Base-by-base conservation (phyloP, 768 basidiomycete genomes). In the Boletus tomentosulus region DNA sequence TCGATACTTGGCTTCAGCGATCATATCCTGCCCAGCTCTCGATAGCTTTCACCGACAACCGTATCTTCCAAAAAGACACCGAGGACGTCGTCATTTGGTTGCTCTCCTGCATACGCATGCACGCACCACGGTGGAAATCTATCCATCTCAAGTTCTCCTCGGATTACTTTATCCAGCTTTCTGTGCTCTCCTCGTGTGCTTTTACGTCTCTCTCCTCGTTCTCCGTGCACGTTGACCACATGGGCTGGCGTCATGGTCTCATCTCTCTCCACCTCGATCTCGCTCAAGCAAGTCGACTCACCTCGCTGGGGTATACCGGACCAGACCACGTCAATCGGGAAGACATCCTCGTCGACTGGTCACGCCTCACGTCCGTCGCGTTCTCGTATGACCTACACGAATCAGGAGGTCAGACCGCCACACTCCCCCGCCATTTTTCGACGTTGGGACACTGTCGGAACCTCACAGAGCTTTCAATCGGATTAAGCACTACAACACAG, bases 71-170 rank as follows among this genome's bases (percentile, higher is more conserved):
- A 43, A 57, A 46, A 43, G 66, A 67, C 27, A 61, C 66, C 0
- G 65, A 67, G 41, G 43, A 56, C 0, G 51, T 65, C 19, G 31
- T 66, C 30, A 31, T 50, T 11, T 56, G 57, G 60, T 27, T 66
- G 24, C 61, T 67, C 15, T 57, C 58, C 43, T 15, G 47, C 39
- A 63, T 67, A 15, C 45, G 51, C 6, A 45, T 9, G 22, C 47
- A 67, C 35, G 62, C 66, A 10, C 16, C 51, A 4, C 49, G 66
- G 34, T 68, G 66, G 66, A 63, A 59, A n/a, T 47, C 54, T 13
- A 63, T 67, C 3, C 50, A 63, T 48, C 61, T 67, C 51, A 57
- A 67, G 33, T 55, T 67, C 45, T 67, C 66, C 34, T 65, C 66
- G 3, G 63, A 65, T 34, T 67, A 67, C 43, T 67, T 67, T 41